Evolutionary conservation across 306 rosid genomes (phyloP).

Genomic region (Trifolium pratense): DNA sequence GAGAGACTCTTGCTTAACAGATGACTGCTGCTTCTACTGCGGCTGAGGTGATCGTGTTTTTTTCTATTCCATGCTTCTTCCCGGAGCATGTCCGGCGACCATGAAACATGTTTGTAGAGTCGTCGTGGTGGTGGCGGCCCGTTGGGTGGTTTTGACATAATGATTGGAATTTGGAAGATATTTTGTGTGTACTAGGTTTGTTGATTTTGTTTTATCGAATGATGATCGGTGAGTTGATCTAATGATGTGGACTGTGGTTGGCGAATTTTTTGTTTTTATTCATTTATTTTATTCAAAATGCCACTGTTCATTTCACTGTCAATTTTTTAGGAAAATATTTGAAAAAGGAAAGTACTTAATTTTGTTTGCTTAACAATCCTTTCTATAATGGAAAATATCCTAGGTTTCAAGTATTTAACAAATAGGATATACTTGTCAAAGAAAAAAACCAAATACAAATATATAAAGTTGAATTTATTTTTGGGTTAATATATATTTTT

Average conservation of each 20-base stretch:
- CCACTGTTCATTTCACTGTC: neutral
- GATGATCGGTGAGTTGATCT: neutral
- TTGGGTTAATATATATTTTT: too few species aligned
- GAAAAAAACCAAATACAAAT: too few species aligned
- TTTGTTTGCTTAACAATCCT: neutral
- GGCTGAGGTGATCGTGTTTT: conserved; percentile 33
- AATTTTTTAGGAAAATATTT: neutral
- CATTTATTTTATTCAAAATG: neutral
- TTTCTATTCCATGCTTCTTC: conserved; percentile 83
- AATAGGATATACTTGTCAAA: too few species aligned
- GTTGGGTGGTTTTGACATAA: conserved; percentile 49
- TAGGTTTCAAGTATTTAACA: neutral
- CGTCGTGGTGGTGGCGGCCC: conserved; percentile 47
- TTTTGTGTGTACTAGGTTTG: neutral
- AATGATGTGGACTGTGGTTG: conserved; percentile 2
- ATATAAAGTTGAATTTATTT: neutral
- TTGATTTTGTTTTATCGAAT: neutral
- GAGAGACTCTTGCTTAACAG: conserved; percentile 59
- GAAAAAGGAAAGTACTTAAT: neutral
- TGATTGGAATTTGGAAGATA: neutral
- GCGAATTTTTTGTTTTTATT: neutral
- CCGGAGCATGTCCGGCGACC: conserved; percentile 72
- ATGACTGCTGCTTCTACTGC: neutral
- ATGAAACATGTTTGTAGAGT: conserved; percentile 65
- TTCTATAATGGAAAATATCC: conserved; percentile 24